phyloP scores from a whole-genome alignment of 1,284 basidiomycete genomes.

The Kalmanozyma brasiliensis region DNA sequence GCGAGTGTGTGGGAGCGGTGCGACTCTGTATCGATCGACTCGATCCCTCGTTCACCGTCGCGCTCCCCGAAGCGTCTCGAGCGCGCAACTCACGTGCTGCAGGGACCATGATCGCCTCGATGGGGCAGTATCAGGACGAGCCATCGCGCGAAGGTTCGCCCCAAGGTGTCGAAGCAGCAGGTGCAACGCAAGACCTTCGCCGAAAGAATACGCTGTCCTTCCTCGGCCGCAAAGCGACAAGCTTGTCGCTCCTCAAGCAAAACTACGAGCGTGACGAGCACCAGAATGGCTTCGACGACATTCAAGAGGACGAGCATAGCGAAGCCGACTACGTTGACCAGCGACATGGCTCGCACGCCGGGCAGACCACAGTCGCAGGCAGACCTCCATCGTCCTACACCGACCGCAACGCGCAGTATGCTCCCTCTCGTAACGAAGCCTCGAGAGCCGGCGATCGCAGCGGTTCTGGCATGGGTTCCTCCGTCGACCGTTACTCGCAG shows the following conservation, averaged over 20 bases:
- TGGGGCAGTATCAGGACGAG: slow-evolving; percentile 11
- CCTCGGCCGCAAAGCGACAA: slow-evolving; percentile 70
- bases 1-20: slow-evolving; percentile 60
- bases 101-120: slow-evolving; percentile 7
- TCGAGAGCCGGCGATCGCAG: slow-evolving; percentile 15
- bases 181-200: slow-evolving; percentile 23
- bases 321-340: slow-evolving; percentile 24
- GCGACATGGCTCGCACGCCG: slow-evolving; percentile 9
- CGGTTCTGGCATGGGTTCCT: slow-evolving; percentile 32
- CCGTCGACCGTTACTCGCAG: slow-evolving; percentile 36
- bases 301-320: slow-evolving; percentile 39
- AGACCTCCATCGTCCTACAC: slow-evolving; percentile 20
- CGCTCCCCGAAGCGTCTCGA: slow-evolving; percentile 33
- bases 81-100: slow-evolving; percentile 20
- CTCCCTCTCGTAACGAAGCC: slow-evolving; percentile 7
- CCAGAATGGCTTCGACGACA: slow-evolving; percentile 37
- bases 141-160: slow-evolving; percentile 6
- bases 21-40: slow-evolving; percentile 55
- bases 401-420: slow-evolving; percentile 11
- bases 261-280: slow-evolving; percentile 57
- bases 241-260: slow-evolving; percentile 67
- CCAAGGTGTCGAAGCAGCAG: slow-evolving; percentile 10
- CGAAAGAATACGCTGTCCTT: slow-evolving; percentile 70
- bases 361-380: slow-evolving; percentile 8
- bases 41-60: slow-evolving; percentile 36